Evolutionary conservation across 2,329 filamentous ascomycete genomes (phyloP).

Genomic region (Ophiocordyceps camponoti-rufipedis): DNA sequence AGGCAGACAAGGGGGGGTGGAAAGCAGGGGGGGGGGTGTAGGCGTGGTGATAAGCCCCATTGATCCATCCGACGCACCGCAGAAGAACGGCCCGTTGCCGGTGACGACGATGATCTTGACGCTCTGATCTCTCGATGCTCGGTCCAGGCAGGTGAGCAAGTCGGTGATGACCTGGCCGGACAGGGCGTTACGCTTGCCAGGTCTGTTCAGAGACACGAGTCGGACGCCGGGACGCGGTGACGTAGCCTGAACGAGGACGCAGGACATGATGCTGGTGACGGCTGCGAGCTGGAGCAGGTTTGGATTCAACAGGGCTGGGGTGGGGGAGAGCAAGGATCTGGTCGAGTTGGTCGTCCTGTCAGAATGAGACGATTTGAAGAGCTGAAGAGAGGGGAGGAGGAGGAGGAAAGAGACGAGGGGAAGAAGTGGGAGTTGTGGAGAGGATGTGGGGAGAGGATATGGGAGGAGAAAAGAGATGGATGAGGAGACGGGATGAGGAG

Average conservation of each 20-base stretch:
- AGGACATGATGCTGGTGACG: slow-evolving; percentile 3
- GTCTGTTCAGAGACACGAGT: slow-evolving; percentile 32
- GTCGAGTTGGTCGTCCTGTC: too few species aligned
- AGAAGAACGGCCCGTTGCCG: slow-evolving; percentile 12
- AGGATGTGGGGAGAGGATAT: not conserved
- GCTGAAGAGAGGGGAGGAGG: too few species aligned
- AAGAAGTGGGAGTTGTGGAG: not conserved
- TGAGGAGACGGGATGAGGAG: too few species aligned
- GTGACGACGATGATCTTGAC: slow-evolving; percentile 19
- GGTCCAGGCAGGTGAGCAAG: slow-evolving; percentile 14
- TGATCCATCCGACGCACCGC: slow-evolving; percentile 2
- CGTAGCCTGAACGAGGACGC: slow-evolving; percentile 5
- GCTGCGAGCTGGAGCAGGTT: too few species aligned
- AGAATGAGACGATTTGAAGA: too few species aligned
- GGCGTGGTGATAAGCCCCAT: slow-evolving; percentile 2
- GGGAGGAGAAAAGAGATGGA: not conserved
- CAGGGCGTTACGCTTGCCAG: slow-evolving; percentile 39
- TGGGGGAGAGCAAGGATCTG: too few species aligned
- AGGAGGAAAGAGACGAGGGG: too few species aligned
- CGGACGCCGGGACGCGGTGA: slow-evolving; percentile 18
- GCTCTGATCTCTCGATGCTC: slow-evolving; percentile 5
- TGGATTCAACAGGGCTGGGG: too few species aligned
- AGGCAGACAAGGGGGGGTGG: too few species aligned
- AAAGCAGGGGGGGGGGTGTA: too few species aligned
- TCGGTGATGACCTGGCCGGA: slow-evolving; percentile 30